Conservation (phyloP, 1,139 yeast genomes). For the Blastobotrys arbuscula region DNA sequence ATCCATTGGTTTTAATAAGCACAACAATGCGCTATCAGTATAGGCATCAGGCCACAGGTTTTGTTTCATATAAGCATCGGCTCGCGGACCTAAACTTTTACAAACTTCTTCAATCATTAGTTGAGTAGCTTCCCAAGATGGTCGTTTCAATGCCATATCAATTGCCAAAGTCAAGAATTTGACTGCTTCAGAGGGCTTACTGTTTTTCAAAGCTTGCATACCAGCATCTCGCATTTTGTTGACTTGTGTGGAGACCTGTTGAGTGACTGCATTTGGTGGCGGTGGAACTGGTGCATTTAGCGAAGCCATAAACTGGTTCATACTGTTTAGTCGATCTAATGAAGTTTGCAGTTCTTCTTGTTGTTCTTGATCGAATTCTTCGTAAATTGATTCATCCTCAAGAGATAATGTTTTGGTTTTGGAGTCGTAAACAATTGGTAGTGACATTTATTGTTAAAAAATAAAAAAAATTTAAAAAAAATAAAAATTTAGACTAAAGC, state of each 20-base stretch:
- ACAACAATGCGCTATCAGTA: conserved; percentile 74
- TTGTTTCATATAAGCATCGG: conserved; percentile 71
- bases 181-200: conserved; percentile 64
- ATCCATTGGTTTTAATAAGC: conserved; percentile 54
- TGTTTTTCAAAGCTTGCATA: conserved; percentile 53
- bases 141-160: conserved; percentile 74
- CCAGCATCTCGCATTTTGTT: conserved; percentile 74
- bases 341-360: conserved; percentile 42
- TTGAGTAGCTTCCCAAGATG: conserved; percentile 81
- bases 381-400: conserved; percentile 24
- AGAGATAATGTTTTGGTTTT: conserved; percentile 31
- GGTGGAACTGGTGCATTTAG: conserved; percentile 59
- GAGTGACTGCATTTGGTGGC: conserved; percentile 53
- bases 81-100: conserved; percentile 67
- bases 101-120: conserved; percentile 73
- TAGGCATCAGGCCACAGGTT: conserved; percentile 65
- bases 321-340: conserved; percentile 56
- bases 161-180: conserved; percentile 71
- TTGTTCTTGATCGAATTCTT: conserved; percentile 16
- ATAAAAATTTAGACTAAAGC: no score
- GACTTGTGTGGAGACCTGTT: conserved; percentile 49
- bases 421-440: conserved; percentile 30
- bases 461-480: no score
- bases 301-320: conserved; percentile 55
- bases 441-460: conserved; percentile 10